Base-by-base conservation (phyloP, 2,329 filamentous ascomycete genomes). In the Botrytis deweyae region DNA sequence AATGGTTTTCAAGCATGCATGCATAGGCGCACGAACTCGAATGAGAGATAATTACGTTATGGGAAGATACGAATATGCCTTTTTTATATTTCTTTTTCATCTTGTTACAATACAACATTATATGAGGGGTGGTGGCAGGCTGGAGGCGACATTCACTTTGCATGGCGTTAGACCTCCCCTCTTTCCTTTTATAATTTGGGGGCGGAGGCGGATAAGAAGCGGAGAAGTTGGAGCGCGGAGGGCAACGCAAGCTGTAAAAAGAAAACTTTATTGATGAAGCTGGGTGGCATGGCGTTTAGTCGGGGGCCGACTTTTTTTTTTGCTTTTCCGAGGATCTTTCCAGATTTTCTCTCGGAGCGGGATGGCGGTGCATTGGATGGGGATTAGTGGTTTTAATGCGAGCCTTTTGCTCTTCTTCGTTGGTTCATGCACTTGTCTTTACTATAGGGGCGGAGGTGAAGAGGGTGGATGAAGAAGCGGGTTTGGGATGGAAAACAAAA, bases 51-150 rank as follows among this genome's bases (percentile, higher is more conserved):
- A 63, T 72, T 40, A 70, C 67, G 68, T 55, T 62, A 42, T 46
- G 65, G 38, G 42, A 58, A 69, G 49, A 69, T 36, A 63, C 55
- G 58, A 70, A 36, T 63, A 69, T 73, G 58, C 38, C 40, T 59
- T 46, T 52, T 58, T 63, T 61, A 38, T 58, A 52, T 55, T 59
- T 63, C 25, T 16, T 55, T 59, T 71, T 46, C 14, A 52, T 44
- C 44, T 46, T 63, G 63, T 74, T 72, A 70, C 73, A 70, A 42
- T 61, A 70, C 49, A 42, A 69, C 49, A 44, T 42, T 69, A 70
- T 52, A 71, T 55, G 29, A 44, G 66, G 59, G 52, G 52, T 58
- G 71, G 72, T 40, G 49, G 38, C 42, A 44, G 55, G 68, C 29
- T 64, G 59, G 44, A 64, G 33, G 59, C 29, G 40, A 64, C 58